A percentile compares a stretch with the other conserved stretches of the same genome.
These are phyloP conservation scores for Discostella pseudostelligera DNA, from an alignment of 108 stramenopile genomes.

Conservation along the genomic window DNA sequence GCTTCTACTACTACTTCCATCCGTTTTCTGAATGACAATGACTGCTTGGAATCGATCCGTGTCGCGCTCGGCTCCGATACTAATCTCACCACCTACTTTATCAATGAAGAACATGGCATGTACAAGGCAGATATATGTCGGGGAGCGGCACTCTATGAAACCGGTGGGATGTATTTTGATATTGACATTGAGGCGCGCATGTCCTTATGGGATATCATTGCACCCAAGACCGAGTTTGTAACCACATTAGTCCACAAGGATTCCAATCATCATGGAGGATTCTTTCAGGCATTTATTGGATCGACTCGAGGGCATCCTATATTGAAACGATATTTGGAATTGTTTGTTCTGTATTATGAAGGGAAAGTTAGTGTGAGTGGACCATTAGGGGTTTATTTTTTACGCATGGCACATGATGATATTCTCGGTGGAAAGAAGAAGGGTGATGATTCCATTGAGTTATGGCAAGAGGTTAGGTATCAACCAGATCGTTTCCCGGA, in stretches of 20 bases:
- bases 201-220: slow-evolving; percentile 57
- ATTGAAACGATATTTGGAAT: slow-evolving; percentile 62
- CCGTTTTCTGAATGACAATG: slow-evolving; percentile 65
- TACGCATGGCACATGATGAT: slow-evolving; percentile 73
- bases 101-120: slow-evolving; percentile 67
- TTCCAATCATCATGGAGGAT: slow-evolving; percentile 58
- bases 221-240: slow-evolving; percentile 55
- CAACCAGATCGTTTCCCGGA: slow-evolving; percentile 31
- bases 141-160: slow-evolving; percentile 71
- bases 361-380: slow-evolving; percentile 48
- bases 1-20: slow-evolving; percentile 15
- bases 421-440: slow-evolving; percentile 17
- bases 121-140: slow-evolving; percentile 86
- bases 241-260: slow-evolving; percentile 64
- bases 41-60: slow-evolving; percentile 49
- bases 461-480: slow-evolving; percentile 76
- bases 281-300: slow-evolving; percentile 85
- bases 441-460: slow-evolving; percentile 28
- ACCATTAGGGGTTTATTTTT: slow-evolving; percentile 69
- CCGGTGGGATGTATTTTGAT: slow-evolving; percentile 81
- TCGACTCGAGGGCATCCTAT: slow-evolving; percentile 50
- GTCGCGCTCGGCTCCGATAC: slow-evolving; percentile 25
- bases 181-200: slow-evolving; percentile 72
- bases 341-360: slow-evolving; percentile 68
- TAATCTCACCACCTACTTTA: slow-evolving; percentile 52